Evolutionary conservation across 352 stramenopile genomes (phyloP).

Genomic region (Phytophthora vignae): DNA sequence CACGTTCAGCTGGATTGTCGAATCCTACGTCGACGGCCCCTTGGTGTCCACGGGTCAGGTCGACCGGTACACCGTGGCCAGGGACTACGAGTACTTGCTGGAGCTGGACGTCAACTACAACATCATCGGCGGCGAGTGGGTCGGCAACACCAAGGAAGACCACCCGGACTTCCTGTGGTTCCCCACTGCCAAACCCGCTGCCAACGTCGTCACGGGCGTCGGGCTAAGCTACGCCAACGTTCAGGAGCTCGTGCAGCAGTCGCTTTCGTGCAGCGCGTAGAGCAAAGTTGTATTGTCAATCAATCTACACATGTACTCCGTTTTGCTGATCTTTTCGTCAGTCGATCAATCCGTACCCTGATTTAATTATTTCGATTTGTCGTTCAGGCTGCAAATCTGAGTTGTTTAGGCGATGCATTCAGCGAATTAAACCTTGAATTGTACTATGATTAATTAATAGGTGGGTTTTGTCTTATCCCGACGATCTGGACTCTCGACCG

Average conservation of each 20-base stretch:
- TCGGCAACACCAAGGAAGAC: slow-evolving; percentile 34
- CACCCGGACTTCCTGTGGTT: slow-evolving; percentile 52
- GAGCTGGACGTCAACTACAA: slow-evolving; percentile 43
- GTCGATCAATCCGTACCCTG: too few species aligned
- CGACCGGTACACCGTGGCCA: slow-evolving; percentile 24
- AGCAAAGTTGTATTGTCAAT: too few species aligned
- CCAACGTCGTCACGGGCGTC: slow-evolving; percentile 24
- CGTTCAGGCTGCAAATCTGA: too few species aligned
- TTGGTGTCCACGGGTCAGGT: slow-evolving; percentile 34
- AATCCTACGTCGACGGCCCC: slow-evolving; percentile 29
- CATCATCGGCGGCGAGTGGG: slow-evolving; percentile 51
- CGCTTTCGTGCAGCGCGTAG: slow-evolving; percentile 6
- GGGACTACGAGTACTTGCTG: slow-evolving; percentile 48
- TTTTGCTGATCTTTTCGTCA: too few species aligned
- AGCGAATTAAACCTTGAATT: too few species aligned
- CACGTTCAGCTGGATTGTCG: slow-evolving; percentile 34
- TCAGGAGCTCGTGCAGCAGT: slow-evolving; percentile 27
- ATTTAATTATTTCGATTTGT: too few species aligned
- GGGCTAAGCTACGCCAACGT: slow-evolving; percentile 40
- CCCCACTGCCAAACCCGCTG: slow-evolving; percentile 31
- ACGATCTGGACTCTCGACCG: neutral
- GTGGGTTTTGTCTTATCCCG: neutral
- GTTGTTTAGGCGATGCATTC: too few species aligned
- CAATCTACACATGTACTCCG: too few species aligned
- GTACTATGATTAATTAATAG: too few species aligned